These are phyloP conservation scores for Ajuga reptans DNA, from an alignment of 305 asterid genomes.

Conservation along the genomic window DNA sequence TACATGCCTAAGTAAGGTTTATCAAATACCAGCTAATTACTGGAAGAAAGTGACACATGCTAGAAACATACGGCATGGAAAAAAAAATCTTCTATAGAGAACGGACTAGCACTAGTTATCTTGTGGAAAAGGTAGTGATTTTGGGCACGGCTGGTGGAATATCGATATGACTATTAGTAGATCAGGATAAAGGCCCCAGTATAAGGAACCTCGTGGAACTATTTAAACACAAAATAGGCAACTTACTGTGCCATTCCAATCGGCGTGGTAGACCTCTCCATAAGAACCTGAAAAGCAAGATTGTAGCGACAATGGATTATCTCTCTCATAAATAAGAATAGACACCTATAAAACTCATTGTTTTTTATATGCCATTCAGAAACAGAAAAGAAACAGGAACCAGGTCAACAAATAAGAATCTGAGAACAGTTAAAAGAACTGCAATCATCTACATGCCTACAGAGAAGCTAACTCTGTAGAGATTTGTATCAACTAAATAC, in stretches of 20 bases:
- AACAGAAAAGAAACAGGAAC: neutral
- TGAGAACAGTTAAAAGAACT: constrained; percentile 16
- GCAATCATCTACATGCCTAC: neutral
- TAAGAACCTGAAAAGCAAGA: constrained; percentile 66
- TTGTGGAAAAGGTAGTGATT: neutral
- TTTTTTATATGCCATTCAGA: neutral
- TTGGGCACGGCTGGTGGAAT: neutral
- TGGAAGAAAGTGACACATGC: no score
- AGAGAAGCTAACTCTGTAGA: constrained; percentile 5
- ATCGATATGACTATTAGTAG: neutral
- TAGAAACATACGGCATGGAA: no score
- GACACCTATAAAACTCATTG: neutral
- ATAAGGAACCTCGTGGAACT: neutral
- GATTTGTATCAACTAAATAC: constrained; percentile 5
- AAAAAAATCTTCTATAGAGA: neutral
- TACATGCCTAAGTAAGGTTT: neutral
- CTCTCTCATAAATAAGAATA: constrained; percentile 3
- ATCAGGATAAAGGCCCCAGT: neutral
- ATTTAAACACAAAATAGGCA: constrained; percentile 23
- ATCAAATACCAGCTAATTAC: neutral
- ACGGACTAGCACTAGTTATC: neutral
- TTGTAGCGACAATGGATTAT: neutral
- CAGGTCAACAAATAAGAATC: neutral
- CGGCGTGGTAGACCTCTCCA: constrained; percentile 98
- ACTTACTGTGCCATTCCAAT: constrained; percentile 99